Evolutionary conservation across 768 basidiomycete species (phyloP).

Genomic region (Kwoniella sp.): DNA sequence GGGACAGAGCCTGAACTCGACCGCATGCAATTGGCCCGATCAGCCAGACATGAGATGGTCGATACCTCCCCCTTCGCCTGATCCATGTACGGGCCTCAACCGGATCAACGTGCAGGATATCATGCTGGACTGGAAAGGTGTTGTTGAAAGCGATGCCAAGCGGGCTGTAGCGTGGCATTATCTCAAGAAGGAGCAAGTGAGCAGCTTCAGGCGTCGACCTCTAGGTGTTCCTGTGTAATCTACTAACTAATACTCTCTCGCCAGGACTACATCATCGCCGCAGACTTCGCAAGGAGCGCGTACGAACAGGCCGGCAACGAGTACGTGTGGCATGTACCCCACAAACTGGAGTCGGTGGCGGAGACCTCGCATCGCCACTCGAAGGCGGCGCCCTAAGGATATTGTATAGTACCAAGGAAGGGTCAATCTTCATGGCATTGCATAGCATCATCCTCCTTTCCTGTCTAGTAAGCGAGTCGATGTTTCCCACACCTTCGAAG

Average conservation of each 20-base stretch:
- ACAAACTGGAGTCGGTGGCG: neutral
- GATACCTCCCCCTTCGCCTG: slow-evolving; percentile 13
- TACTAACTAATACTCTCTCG: neutral
- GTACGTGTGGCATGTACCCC: neutral
- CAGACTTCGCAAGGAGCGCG: neutral
- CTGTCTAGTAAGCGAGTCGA: too few relatives aligned
- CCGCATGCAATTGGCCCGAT: neutral
- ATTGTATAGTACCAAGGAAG: too few relatives aligned
- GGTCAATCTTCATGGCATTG: too few relatives aligned
- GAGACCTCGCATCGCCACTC: too few relatives aligned
- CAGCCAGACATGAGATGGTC: neutral
- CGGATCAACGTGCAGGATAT: slow-evolving; percentile 20
- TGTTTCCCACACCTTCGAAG: too few relatives aligned
- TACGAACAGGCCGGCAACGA: neutral
- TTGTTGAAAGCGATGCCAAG: slow-evolving; percentile 17
- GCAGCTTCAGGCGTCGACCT: slow-evolving; percentile 1
- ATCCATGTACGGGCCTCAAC: slow-evolving; percentile 30
- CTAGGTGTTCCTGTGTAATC: neutral
- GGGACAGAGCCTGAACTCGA: slow-evolving; percentile 5
- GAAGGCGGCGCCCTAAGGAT: too few relatives aligned
- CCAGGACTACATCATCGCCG: neutral
- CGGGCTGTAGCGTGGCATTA: slow-evolving; percentile 32
- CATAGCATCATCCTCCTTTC: too few relatives aligned
- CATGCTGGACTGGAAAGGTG: slow-evolving; percentile 14
- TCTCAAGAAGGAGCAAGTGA: slow-evolving; percentile 26